These are phyloP conservation scores for Blastomyces gilchristii DNA, from an alignment of 2,329 filamentous ascomycete genomes.

Conservation along the genomic window DNA sequence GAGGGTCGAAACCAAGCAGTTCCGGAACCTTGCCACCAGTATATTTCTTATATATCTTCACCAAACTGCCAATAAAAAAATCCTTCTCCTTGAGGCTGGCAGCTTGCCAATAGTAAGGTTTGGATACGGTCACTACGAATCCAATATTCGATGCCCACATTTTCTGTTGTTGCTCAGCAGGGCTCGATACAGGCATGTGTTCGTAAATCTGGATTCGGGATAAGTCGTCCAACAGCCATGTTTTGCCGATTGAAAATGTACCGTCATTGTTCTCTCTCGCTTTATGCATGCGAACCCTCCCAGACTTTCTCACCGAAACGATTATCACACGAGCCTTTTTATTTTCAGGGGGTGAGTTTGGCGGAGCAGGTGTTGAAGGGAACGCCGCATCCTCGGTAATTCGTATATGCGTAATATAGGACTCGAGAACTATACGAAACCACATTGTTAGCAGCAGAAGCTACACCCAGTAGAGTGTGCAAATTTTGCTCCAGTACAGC, in stretches of 20 bases:
- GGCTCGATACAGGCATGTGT: conserved; percentile 47
- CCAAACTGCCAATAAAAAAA: conserved; percentile 90
- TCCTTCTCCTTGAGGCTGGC: conserved; percentile 93
- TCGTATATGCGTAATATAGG: conserved; percentile 94
- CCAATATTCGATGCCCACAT: conserved; percentile 74
- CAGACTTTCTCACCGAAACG: conserved; percentile 83
- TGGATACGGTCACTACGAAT: conserved; percentile 79
- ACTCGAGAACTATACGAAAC: conserved; percentile 54
- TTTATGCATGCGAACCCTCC: conserved; percentile 90
- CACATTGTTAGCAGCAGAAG: conserved; percentile 17
- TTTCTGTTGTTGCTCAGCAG: conserved; percentile 51
- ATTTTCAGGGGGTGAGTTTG: conserved; percentile 58
- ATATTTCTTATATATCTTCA: conserved; percentile 96
- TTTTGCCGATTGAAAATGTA: conserved; percentile 94
- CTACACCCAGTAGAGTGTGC: neutral
- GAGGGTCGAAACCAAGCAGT: conserved; percentile 69
- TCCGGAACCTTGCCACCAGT: conserved; percentile 74
- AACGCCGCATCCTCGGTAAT: conserved; percentile 78
- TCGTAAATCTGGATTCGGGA: conserved; percentile 73
- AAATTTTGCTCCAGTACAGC: neutral
- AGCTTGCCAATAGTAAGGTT: conserved; percentile 96
- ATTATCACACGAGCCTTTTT: conserved; percentile 90
- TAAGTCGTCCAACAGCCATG: conserved; percentile 92
- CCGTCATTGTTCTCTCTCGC: conserved; percentile 91
- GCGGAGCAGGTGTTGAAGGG: conserved; percentile 75